phyloP scores from a whole-genome alignment of 2,329 filamentous ascomycete species.

The Diaporthe velutina region DNA sequence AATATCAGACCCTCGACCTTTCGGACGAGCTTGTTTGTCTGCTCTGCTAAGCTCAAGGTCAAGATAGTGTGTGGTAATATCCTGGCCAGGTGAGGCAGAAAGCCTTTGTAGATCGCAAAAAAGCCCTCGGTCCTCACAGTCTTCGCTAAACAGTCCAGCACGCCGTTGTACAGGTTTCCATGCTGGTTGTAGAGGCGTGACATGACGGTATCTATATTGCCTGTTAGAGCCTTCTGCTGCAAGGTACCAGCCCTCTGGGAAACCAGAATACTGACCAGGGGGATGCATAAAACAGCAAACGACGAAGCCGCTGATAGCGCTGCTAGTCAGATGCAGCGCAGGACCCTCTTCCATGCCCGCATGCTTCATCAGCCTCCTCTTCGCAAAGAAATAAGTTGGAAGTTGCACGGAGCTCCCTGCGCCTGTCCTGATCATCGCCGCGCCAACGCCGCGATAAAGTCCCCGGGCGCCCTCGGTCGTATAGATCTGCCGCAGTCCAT shows the following conservation, averaged over 20 bases:
- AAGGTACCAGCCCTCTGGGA: not conserved
- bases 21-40: constrained; percentile 93
- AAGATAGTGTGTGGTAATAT: constrained; percentile 97
- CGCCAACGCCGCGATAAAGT: constrained; percentile 89
- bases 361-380: constrained; percentile 85
- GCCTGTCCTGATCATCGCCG: constrained; percentile 95
- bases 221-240: constrained; percentile 27
- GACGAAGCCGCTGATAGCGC: constrained; percentile 91
- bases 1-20: constrained; percentile 71
- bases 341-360: constrained; percentile 92
- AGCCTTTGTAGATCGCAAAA: constrained; percentile 97
- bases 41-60: constrained; percentile 92
- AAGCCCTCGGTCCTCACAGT: constrained; percentile 92
- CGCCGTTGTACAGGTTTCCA: constrained; percentile 93
- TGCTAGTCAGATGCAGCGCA: constrained; percentile 88
- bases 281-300: constrained; percentile 99
- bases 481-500: constrained; percentile 87
- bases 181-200: constrained; percentile 99
- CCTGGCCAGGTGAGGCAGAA: constrained; percentile 91
- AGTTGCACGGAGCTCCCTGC: constrained; percentile 97
- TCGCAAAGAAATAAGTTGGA: constrained; percentile 98
- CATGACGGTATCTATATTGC: constrained; percentile 87
- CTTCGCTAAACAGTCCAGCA: constrained; percentile 92
- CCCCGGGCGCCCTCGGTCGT: constrained; percentile 81
- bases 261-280: constrained; percentile 71